Evolutionary conservation across 768 basidiomycete genomes (phyloP), one percentile per base, ranked within the genome.

Genomic region (Lenzites betulinus): DNA sequence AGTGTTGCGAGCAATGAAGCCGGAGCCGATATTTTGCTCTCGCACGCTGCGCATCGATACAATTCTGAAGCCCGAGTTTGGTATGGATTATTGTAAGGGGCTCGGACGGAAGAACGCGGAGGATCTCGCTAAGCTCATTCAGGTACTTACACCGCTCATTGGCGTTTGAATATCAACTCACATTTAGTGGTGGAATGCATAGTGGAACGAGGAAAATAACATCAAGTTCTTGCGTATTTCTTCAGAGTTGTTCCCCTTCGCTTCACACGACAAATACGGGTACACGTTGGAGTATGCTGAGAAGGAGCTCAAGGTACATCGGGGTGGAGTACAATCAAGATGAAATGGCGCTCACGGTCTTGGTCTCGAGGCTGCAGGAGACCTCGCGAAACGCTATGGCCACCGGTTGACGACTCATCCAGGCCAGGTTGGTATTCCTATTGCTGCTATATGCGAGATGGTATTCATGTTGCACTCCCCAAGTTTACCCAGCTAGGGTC

Each of bases 231-330:
- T 95, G 76, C 84, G 94, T 46, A 71, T 96, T 64, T 95, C 93
- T 0, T 93, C 92, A 8, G 92, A 94, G 64, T 88, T 97, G 84
- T 96, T 97, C 73, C 94, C 95, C 1, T 97, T 89, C 67, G 93
- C 94, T 0, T 90, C 90, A 1, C 95, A 98, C 65, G 78, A 75
- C 18, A 79, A 78, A 20, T 84, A 93, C 67, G 93, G 93, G 0
- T 97, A 98, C 72, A 81, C 85, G 16, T 80, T 98, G 25, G 81
- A 84, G 8, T 95, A 91, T 60, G 93, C 91, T 7, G 77, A 82
- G 6, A 74, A 75, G 26, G 82, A 80, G 58, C 67, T 85, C 44
- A 79, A 79, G 67, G 80, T 77, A 35, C 6, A 59, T 26, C 16
- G 0, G 26, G 1, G n/a, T 43, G 25, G 3, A 26, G 3, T 13